These are phyloP conservation scores for Tillandsia fasciculata DNA, from an alignment of 176 grass and related monocot species.

Conservation along the genomic window DNA sequence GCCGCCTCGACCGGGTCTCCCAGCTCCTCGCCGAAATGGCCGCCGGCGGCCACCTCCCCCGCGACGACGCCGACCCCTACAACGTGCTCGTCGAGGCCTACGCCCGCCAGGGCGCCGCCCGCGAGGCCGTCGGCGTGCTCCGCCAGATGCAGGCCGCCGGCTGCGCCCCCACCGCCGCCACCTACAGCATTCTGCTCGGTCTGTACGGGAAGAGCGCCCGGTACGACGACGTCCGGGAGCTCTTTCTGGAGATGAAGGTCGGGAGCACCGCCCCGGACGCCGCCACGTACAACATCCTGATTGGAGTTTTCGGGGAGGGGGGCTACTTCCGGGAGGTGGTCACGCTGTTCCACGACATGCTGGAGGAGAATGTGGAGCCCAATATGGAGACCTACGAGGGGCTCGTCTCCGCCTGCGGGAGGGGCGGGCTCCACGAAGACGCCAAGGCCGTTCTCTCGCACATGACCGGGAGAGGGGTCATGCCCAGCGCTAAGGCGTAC, in stretches of 20 bases:
- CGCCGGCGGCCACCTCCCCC: slow-evolving; percentile 33
- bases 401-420: slow-evolving; percentile 73
- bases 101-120: slow-evolving; percentile 41
- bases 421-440: slow-evolving; percentile 85
- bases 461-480: slow-evolving; percentile 57
- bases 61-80: slow-evolving; percentile 45
- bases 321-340: slow-evolving; percentile 95
- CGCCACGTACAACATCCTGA: slow-evolving; percentile 84
- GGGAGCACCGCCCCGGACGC: slow-evolving; percentile 53
- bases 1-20: slow-evolving; percentile 36
- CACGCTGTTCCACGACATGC: slow-evolving; percentile 74
- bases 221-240: slow-evolving; percentile 76
- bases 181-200: slow-evolving; percentile 74
- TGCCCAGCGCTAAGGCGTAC: slow-evolving; percentile 79
- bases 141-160: slow-evolving; percentile 85
- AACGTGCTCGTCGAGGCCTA: slow-evolving; percentile 76
- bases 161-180: slow-evolving; percentile 53
- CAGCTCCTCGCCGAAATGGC: slow-evolving; percentile 72
- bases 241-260: slow-evolving; percentile 88
- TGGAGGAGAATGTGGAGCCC: slow-evolving; percentile 51
- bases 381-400: slow-evolving; percentile 88
- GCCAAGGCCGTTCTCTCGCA: slow-evolving; percentile 66
- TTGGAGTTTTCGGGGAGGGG: slow-evolving; percentile 68
- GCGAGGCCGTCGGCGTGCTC: slow-evolving; percentile 57
- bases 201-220: slow-evolving; percentile 60